Evolutionary conservation across 805 yeast genomes (phyloP).

Genomic region (Metschnikowia kofuensis): DNA sequence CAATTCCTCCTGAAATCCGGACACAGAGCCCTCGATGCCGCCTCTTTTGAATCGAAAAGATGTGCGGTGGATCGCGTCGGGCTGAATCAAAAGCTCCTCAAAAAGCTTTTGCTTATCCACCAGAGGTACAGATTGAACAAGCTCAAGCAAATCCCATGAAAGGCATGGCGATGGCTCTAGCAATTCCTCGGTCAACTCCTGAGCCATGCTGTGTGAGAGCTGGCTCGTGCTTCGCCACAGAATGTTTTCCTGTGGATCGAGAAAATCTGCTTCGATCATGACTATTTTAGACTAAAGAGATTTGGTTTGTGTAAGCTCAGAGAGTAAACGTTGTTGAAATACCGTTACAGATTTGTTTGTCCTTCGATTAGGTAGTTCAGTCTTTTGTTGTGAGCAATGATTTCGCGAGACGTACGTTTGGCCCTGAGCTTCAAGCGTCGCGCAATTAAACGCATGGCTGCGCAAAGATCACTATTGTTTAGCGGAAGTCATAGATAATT

Average conservation of each 20-base stretch:
- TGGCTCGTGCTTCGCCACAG: background rate
- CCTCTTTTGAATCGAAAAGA: slow-evolving; percentile 63
- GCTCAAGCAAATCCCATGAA: slow-evolving; percentile 68
- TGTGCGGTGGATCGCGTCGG: slow-evolving; percentile 62
- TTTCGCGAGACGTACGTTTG: too few species aligned
- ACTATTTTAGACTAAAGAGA: background rate
- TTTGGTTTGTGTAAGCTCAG: background rate
- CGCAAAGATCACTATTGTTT: background rate
- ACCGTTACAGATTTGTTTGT: too few species aligned
- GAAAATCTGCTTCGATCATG: background rate
- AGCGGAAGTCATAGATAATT: too few species aligned
- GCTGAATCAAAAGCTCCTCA: slow-evolving; percentile 51
- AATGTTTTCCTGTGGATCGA: slow-evolving; percentile 6
- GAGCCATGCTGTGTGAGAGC: slow-evolving; percentile 1
- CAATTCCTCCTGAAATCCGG: slow-evolving; percentile 56
- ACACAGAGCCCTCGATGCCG: slow-evolving; percentile 74
- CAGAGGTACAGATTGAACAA: slow-evolving; percentile 57
- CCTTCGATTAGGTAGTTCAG: too few species aligned
- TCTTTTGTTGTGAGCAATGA: too few species aligned
- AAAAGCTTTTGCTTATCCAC: slow-evolving; percentile 36
- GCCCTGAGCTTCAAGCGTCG: background rate
- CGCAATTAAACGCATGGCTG: background rate
- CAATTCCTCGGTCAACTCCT: slow-evolving; percentile 32
- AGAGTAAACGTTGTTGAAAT: background rate
- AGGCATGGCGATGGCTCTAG: slow-evolving; percentile 63